A percentile compares a stretch with the other conserved stretches of the same genome.
Evolutionary conservation across 352 stramenopile species (phyloP).

Genomic region (Globisporangium yorkense): DNA sequence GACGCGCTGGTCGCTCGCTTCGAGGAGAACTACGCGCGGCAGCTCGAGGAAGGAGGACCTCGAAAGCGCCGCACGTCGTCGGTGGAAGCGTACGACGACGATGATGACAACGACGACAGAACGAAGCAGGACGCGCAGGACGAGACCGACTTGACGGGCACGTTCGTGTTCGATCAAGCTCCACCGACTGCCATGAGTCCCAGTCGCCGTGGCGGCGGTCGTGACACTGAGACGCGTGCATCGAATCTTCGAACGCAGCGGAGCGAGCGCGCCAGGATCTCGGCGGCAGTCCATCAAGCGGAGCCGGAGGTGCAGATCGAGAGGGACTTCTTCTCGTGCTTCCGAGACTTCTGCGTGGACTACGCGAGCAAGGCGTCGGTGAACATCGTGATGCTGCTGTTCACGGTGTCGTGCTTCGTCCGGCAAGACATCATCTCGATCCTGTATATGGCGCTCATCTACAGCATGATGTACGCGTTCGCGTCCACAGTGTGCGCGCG

Average conservation of each 20-base stretch:
- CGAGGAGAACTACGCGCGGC: conserved; percentile 39
- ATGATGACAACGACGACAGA: conserved; percentile 41
- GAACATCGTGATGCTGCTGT: conserved; percentile 67
- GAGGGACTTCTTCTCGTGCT: conserved; percentile 56
- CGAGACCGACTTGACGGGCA: conserved; percentile 6
- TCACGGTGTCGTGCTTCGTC: conserved; percentile 76
- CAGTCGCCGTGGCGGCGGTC: neutral
- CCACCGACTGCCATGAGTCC: neutral
- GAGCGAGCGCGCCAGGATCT: neutral
- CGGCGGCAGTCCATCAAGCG: neutral
- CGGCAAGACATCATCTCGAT: conserved; percentile 75
- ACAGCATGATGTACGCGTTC: conserved; percentile 69
- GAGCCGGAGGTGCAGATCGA: conserved; percentile 14
- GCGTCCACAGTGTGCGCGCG: conserved; percentile 43
- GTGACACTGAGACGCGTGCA: neutral
- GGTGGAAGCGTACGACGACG: conserved; percentile 45
- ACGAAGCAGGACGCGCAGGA: conserved; percentile 27
- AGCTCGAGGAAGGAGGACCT: conserved; percentile 30
- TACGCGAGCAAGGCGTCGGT: conserved; percentile 75
- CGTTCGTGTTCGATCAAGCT: conserved; percentile 2
- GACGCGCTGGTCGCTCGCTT: conserved; percentile 34
- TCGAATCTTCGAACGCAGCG: neutral
- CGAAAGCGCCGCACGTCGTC: conserved; percentile 39
- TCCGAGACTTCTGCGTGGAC: conserved; percentile 57
- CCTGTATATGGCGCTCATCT: conserved; percentile 75